phyloP scores from a whole-genome alignment of 768 basidiomycete genomes.

The Tylopilus sp. region DNA sequence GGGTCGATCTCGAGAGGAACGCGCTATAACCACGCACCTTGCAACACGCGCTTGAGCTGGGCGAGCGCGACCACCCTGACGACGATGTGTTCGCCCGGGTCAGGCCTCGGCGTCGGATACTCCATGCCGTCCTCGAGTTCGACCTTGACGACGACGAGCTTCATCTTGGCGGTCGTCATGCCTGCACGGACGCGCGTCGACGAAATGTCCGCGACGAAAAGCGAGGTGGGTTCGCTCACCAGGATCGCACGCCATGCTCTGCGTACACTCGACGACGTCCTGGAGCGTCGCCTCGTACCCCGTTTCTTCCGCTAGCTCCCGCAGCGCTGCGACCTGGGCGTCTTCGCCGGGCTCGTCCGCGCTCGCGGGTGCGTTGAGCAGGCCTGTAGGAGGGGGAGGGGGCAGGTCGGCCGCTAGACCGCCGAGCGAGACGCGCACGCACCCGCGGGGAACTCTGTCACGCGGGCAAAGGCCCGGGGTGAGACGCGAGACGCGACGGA shows the following conservation, averaged over 20 bases:
- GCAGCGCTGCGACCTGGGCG: conserved; percentile 72
- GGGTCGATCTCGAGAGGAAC: background rate
- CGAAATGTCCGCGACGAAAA: background rate
- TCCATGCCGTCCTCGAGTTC: conserved; percentile 63
- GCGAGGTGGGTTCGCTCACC: conserved; percentile 43
- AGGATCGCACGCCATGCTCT: conserved; percentile 65
- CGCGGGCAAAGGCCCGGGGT: background rate
- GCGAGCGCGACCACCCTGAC: conserved; percentile 65
- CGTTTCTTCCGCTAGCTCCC: conserved; percentile 93
- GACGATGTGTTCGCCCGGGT: conserved; percentile 83
- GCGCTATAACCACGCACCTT: conserved; percentile 52
- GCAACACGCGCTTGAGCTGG: conserved; percentile 58
- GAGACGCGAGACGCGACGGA: background rate
- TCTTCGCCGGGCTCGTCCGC: conserved; percentile 47
- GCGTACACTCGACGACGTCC: conserved; percentile 58
- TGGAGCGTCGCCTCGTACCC: conserved; percentile 64
- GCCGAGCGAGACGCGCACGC: conserved; percentile 19
- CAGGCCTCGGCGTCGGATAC: conserved; percentile 70
- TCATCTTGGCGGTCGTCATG: conserved; percentile 94
- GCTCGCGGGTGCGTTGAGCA: conserved; percentile 66
- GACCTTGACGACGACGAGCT: conserved; percentile 72
- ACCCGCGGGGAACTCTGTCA: conserved; percentile 57
- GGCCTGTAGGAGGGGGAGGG: conserved; percentile 40
- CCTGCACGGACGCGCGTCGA: conserved; percentile 41
- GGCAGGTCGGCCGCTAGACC: background rate